These are phyloP conservation scores for Pseudoscleropodium purum DNA, from an alignment of 225 moss, liverwort and hornwort species.

Conservation along the genomic window DNA sequence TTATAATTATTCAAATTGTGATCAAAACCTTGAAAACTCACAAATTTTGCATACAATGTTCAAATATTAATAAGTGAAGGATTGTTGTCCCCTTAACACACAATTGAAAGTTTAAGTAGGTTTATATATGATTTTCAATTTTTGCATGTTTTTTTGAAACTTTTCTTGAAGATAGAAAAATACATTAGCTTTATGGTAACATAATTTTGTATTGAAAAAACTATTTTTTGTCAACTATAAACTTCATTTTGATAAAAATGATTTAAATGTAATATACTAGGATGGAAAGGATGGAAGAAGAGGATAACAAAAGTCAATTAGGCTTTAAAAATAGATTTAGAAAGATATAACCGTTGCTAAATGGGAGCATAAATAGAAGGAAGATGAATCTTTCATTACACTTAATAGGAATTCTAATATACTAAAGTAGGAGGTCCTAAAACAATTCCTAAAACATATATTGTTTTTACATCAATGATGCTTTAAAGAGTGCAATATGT, in stretches of 20 bases:
- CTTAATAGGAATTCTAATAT: not conserved
- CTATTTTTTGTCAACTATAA: not conserved
- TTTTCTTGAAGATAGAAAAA: not conserved
- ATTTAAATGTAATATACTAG: not conserved
- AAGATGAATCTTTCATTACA: not conserved
- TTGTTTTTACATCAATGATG: no score
- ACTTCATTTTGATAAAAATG: not conserved
- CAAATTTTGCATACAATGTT: not conserved
- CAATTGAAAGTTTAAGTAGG: no score
- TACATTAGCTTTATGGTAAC: not conserved
- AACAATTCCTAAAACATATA: no score
- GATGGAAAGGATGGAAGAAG: not conserved
- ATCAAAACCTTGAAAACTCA: not conserved
- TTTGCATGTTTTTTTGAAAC: rapidly evolving
- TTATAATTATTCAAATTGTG: not conserved
- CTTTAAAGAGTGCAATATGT: no score
- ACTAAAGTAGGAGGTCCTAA: no score
- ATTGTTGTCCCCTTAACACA: rapidly evolving
- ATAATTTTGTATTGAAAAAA: not conserved
- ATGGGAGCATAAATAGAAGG: not conserved
- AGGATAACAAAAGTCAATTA: not conserved
- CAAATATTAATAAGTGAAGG: not conserved
- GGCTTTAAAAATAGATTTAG: not conserved
- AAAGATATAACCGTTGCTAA: not conserved
- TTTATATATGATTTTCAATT: not conserved